phyloP scores from a whole-genome alignment of 768 basidiomycete species.

The Russula compacta region DNA sequence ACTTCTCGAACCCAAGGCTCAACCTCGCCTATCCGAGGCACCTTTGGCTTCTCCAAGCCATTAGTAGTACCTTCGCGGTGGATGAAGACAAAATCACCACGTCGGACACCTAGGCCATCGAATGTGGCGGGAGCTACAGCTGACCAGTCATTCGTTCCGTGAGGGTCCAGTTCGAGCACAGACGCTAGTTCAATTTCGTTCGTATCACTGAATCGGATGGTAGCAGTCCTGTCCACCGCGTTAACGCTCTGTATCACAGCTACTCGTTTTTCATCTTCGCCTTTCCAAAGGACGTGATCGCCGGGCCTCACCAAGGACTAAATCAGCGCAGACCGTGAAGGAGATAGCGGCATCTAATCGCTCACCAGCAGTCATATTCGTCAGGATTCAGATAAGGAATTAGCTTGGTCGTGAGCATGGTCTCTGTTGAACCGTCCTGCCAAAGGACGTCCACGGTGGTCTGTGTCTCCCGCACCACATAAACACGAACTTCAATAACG shows the following conservation, averaged over 20 bases:
- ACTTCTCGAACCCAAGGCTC: slow-evolving; percentile 70
- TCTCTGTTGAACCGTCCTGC: slow-evolving; percentile 76
- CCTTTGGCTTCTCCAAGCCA: slow-evolving; percentile 54
- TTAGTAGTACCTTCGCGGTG: slow-evolving; percentile 64
- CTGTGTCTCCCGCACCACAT: slow-evolving; percentile 59
- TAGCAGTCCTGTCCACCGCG: slow-evolving; percentile 60
- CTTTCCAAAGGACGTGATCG: slow-evolving; percentile 80
- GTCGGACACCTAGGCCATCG: slow-evolving; percentile 68
- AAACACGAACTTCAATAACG: slow-evolving; percentile 43
- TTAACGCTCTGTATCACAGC: slow-evolving; percentile 77
- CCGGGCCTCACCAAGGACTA: slow-evolving; percentile 58
- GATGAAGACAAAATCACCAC: slow-evolving; percentile 80
- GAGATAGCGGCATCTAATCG: not conserved
- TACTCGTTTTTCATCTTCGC: slow-evolving; percentile 53
- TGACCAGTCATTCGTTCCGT: slow-evolving; percentile 52
- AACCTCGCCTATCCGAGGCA: slow-evolving; percentile 79
- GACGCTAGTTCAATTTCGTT: slow-evolving; percentile 57
- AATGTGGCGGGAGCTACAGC: slow-evolving; percentile 33
- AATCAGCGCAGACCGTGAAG: not conserved
- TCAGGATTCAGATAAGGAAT: slow-evolving; percentile 83
- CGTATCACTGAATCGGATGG: slow-evolving; percentile 49
- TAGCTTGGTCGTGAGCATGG: slow-evolving; percentile 48
- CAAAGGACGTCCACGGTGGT: slow-evolving; percentile 70
- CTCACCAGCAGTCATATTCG: slow-evolving; percentile 86
- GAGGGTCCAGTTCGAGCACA: slow-evolving; percentile 81